phyloP scores from a whole-genome alignment of 768 basidiomycete species.

The Russula foetens region DNA sequence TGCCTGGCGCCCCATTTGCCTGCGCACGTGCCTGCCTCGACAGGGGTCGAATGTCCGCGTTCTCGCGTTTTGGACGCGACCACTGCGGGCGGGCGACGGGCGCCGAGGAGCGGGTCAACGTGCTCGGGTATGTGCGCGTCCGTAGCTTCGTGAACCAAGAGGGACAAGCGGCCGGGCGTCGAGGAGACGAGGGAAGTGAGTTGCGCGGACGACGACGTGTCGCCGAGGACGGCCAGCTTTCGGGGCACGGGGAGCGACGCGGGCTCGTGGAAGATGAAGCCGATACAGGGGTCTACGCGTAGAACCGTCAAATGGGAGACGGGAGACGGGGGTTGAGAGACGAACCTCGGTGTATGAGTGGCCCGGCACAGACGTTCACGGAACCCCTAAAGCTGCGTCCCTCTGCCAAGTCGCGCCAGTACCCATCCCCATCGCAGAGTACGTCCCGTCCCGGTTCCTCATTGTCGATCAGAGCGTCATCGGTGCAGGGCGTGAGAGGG shows the following conservation, averaged over 20 bases:
- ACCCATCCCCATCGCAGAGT: slow-evolving; percentile 42
- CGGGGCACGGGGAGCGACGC: slow-evolving; percentile 31
- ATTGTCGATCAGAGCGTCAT: slow-evolving; percentile 46
- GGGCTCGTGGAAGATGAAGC: slow-evolving; percentile 66
- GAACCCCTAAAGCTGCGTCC: slow-evolving; percentile 33
- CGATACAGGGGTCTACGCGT: slow-evolving; percentile 62
- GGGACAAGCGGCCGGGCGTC: slow-evolving; percentile 28
- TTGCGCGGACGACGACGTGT: slow-evolving; percentile 57
- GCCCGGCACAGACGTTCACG: slow-evolving; percentile 62
- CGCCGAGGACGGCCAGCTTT: slow-evolving; percentile 70
- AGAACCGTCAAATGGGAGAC: not conserved
- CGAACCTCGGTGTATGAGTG: slow-evolving; percentile 69
- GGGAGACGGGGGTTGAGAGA: not conserved
- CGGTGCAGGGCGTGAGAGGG: slow-evolving; percentile 41
- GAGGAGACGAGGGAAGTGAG: slow-evolving; percentile 42
- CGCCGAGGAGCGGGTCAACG: slow-evolving; percentile 43
- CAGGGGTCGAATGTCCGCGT: slow-evolving; percentile 72
- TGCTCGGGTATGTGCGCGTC: slow-evolving; percentile 58
- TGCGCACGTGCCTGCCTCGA: slow-evolving; percentile 73
- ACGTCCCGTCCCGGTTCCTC: slow-evolving; percentile 61
- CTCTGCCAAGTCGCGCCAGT: slow-evolving; percentile 52
- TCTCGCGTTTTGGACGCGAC: slow-evolving; percentile 34
- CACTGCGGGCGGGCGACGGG: slow-evolving; percentile 33
- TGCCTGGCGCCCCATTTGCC: slow-evolving; percentile 47
- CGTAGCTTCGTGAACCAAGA: slow-evolving; percentile 84